Base-by-base conservation (phyloP, 768 basidiomycete species). In the Phanerodontia chrysosporium region DNA sequence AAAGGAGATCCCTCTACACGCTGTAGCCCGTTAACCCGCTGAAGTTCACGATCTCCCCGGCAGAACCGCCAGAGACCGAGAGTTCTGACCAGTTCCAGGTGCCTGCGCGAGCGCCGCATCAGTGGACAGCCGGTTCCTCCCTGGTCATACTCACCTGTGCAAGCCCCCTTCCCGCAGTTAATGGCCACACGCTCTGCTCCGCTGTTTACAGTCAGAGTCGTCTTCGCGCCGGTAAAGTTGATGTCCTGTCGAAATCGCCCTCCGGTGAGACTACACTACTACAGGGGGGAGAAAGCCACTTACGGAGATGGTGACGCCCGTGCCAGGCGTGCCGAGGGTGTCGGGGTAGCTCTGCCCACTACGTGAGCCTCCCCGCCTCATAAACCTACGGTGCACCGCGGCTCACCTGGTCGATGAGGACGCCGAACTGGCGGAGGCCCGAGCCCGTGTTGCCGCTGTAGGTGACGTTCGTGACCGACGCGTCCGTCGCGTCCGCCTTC, bases 391-490 rank as follows among this genome's bases (percentile, higher is more conserved):
- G 28, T 16, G 21, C 32, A 14, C 2, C 27, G 18, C 22, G 18
- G 21, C 71, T 22, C 57, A 77, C 81, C 70, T 85, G 82, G 65
- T 85, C 82, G 35, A 89, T 84, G 60, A 89, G 53, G 0, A 88
- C 70, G 30, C 86, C 87, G 58, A 79, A 87, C 29, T 67, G 21
- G 0, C 71, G 73, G 9, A 80, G 73, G 10, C 80, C 80, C 9
- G 69, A 79, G 1, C 78, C 83, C 14, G 75, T 80, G 67, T 88
- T 87, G 35, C 75, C 80, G 1, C 72, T 74, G 67, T 80, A 85
- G 3, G 77, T 80, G 55, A 85, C 70, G 60, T 78, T 77, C 2
- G 74, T 65, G 4, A 87, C 83, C 8, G 67, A 73, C 53, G 80
- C 79, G 45, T 73, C 74, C 6, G 75, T 77, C 5, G 85, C 78